These are phyloP conservation scores for Atkinsonella hypoxylon DNA, from an alignment of 2,329 filamentous ascomycete species.

Conservation along the genomic window DNA sequence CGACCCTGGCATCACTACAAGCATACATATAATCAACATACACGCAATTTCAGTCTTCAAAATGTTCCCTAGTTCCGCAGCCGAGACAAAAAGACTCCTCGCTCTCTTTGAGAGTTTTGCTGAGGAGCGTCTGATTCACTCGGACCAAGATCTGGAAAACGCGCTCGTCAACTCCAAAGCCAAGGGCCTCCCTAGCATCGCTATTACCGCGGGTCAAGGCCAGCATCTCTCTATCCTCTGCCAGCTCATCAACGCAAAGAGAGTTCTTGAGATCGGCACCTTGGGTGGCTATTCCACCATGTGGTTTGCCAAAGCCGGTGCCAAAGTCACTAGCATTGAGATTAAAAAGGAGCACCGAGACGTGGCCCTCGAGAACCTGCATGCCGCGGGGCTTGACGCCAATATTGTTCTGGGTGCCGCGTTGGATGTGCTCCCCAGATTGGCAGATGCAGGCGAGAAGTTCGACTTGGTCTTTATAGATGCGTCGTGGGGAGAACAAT, in stretches of 20 bases:
- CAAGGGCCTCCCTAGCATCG: conserved; percentile 25
- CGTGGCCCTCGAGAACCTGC: conserved; percentile 32
- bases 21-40: too few relatives aligned
- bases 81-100: not conserved
- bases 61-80: not conserved
- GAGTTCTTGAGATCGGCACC: conserved; percentile 41
- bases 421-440: conserved; percentile 23
- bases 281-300: conserved; percentile 42
- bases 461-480: conserved; percentile 43
- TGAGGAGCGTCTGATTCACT: not conserved
- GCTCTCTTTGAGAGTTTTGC: not conserved
- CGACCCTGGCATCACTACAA: too few relatives aligned
- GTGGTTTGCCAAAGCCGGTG: conserved; percentile 32
- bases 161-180: conserved; percentile 20
- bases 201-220: conserved; percentile 22
- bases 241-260: conserved; percentile 21
- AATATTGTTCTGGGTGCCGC: conserved; percentile 33
- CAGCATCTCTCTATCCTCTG: conserved; percentile 28
- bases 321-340: conserved; percentile 37
- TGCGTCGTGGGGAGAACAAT: conserved; percentile 37
- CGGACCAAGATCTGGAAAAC: conserved; percentile 5
- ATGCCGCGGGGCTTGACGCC: conserved; percentile 25
- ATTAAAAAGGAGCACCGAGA: conserved; percentile 31
- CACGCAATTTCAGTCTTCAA: not conserved
- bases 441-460: conserved; percentile 27